phyloP scores from a whole-genome alignment of 2,329 filamentous ascomycete species.

The Lachnellula arida region DNA sequence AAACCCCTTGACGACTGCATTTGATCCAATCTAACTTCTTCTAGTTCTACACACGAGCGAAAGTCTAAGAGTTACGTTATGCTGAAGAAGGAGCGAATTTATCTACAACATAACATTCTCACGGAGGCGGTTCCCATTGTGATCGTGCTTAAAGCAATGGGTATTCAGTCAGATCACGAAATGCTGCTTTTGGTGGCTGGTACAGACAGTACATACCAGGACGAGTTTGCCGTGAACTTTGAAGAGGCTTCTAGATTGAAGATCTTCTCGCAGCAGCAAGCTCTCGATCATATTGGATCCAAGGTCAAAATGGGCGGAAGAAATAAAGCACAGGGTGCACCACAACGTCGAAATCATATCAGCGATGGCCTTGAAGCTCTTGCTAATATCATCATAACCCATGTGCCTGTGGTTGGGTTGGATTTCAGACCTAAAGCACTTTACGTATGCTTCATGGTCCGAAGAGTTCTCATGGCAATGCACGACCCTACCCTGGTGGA shows the following conservation, averaged over 20 bases:
- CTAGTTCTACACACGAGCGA: constrained; percentile 89
- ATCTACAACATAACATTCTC: constrained; percentile 87
- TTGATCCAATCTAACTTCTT: constrained; percentile 9
- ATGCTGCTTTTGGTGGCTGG: constrained; percentile 89
- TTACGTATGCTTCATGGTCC: constrained; percentile 95
- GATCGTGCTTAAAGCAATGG: constrained; percentile 87
- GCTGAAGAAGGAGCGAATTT: constrained; percentile 87
- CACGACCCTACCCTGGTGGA: constrained; percentile 87
- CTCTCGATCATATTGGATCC: constrained; percentile 83
- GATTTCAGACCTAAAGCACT: constrained; percentile 97
- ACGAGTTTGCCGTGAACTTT: constrained; percentile 92
- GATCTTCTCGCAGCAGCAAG: constrained; percentile 91
- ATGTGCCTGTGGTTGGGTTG: constrained; percentile 84
- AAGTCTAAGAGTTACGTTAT: constrained; percentile 98
- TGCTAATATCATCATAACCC: constrained; percentile 87
- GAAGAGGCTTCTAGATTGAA: constrained; percentile 82
- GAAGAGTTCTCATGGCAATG: constrained; percentile 91
- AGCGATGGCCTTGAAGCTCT: constrained; percentile 92
- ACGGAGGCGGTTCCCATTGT: constrained; percentile 94
- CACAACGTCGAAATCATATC: constrained; percentile 69
- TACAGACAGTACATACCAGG: constrained; percentile 82
- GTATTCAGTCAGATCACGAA: constrained; percentile 89
- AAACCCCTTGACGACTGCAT: neutral
- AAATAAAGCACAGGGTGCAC: constrained; percentile 45
- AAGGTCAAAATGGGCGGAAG: constrained; percentile 81